Evolutionary conservation across 225 moss, liverwort and hornwort species (phyloP), one percentile per base, ranked within the genome.

Genomic region (Physcomitrium patens): DNA sequence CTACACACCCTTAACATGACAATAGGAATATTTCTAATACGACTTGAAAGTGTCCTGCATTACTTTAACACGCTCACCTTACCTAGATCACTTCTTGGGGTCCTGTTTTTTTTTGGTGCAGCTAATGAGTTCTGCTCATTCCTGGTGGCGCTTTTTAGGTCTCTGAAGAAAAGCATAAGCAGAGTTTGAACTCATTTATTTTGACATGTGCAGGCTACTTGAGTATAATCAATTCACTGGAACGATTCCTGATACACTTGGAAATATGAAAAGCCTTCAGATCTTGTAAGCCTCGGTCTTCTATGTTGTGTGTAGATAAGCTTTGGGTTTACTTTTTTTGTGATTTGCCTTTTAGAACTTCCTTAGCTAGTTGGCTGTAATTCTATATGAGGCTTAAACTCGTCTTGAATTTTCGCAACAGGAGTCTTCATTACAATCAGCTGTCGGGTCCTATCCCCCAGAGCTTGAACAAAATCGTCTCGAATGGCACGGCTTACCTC

Each of bases 401-500:
- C 64, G 9, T 51, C 17, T 68, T 50, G 26, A 13, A 49, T 74
- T 15, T 53, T 64, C 60, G 43, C 60, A 27, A 14, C 89, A 96
- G 94, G 77, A 73, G 84, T 81, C 20, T 96, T 47, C 75, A 86
- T 57, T 67, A 44, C 68, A 96, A 96, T 19, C 17, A 65, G 5
- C 65, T 96, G 63, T 8, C 2, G 7, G 96, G 89, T 41, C 3
- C 24, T 0, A 74, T 96, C 44, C 88, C 90, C 15, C 10, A 76
- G 3, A 7, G 41, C 9, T 27, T 89, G 5, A 71, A 52, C 52
- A 55, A 49, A 9, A 79, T 79, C 0, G 27, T 80, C 7, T 20
- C 3, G 28, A 65, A 14, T 31, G 65, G 44, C 16, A 61, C 0
- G 31, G 7, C 31, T 50, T 20, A 8, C 41, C 2, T 19, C 6